Conservation (phyloP, 2,329 filamentous ascomycete genomes). For the Fonsecaea monophora region DNA sequence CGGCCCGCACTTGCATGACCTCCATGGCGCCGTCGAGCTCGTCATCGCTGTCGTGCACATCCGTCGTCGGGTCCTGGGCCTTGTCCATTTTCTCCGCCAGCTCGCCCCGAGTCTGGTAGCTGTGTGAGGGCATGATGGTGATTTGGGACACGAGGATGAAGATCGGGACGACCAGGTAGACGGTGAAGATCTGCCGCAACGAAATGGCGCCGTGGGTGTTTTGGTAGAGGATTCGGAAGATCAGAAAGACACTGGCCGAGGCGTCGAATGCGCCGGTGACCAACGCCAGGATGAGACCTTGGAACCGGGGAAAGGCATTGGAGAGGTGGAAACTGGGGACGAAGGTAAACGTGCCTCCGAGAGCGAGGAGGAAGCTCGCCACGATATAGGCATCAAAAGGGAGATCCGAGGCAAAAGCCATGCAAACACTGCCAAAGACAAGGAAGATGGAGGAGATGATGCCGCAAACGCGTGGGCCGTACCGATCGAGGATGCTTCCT, state of each 20-base stretch:
- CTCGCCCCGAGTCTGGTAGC: constrained; percentile 79
- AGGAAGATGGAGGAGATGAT: constrained; percentile 72
- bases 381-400: constrained; percentile 76
- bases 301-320: constrained; percentile 78
- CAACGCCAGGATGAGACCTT: constrained; percentile 76
- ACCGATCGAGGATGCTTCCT: constrained; percentile 81
- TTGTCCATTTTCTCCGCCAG: constrained; percentile 72
- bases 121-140: constrained; percentile 69
- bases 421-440: constrained; percentile 69
- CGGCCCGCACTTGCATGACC: constrained; percentile 56
- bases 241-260: constrained; percentile 76
- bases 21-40: constrained; percentile 60
- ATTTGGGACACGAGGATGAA: constrained; percentile 70
- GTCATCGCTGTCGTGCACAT: constrained; percentile 56
- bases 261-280: constrained; percentile 84
- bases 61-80: constrained; percentile 45
- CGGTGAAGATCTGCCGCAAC: constrained; percentile 72
- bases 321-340: constrained; percentile 83
- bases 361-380: constrained; percentile 75
- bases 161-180: constrained; percentile 71
- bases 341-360: constrained; percentile 80
- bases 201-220: constrained; percentile 50
- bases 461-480: constrained; percentile 78
- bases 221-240: constrained; percentile 76
- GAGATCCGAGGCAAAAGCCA: constrained; percentile 70